Evolutionary conservation across 495 filamentous ascomycete genomes (phyloP), one percentile per base, ranked within the genome.

Genomic region (Penicillium fimorum): DNA sequence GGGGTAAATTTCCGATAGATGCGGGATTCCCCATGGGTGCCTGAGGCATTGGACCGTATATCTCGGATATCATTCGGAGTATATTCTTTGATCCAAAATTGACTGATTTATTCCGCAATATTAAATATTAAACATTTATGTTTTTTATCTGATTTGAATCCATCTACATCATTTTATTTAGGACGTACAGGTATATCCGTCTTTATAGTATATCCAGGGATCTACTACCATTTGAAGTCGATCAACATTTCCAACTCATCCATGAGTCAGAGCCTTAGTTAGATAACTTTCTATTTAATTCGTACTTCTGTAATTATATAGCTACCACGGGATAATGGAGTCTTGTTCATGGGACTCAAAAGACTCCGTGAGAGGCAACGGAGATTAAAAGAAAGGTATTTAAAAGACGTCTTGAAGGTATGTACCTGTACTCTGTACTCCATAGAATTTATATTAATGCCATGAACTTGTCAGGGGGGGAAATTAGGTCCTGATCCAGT

Each of bases 1-100:
- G 72, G 70, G 72, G 72, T 73, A 73, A 73, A 71, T 73, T 73
- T 73, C 56, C 65, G 60, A 41, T 57, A 52, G 48, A 51, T 37
- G 54, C 59, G 56, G 53, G 35, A 46, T 56, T 64, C 69, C 69
- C 67, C 67, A 60, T 50, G 52, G 50, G 11, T 67, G 70, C 70
- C 71, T 70, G 56, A 74, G 71, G 71, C 71, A 62, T 35, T 5
- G 9, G 10, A 25, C n/a, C 24, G 6, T n/a, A 29, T 17, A 35
- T 54, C 43, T 47, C 46, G 25, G 32, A 55, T 48, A 29, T 24
- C 29, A 42, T 48, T 50, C 32, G 29, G 43, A 54, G 1, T 32
- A 46, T 32, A 30, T 45, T 25, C 9, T 44, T 15, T n/a, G 2
- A 37, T 37, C 33, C 33, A 35, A 35, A 5, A 5, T 13, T 37